Evolutionary conservation across 176 grass and related monocot species (phyloP).

Genomic region (Musa itinerans): DNA sequence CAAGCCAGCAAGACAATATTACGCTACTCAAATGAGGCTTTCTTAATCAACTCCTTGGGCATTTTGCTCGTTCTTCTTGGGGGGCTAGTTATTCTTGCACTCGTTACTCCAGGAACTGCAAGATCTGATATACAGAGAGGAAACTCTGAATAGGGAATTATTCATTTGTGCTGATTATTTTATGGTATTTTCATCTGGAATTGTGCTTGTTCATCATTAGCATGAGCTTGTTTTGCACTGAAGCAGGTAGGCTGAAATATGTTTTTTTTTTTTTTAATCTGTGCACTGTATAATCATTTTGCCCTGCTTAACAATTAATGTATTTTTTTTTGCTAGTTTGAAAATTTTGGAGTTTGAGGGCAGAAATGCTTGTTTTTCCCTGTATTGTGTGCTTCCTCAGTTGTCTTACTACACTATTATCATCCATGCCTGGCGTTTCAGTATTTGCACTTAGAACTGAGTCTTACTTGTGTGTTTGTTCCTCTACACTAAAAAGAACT

Average conservation of each 20-base stretch:
- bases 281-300: not conserved
- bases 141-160: constrained; percentile 50
- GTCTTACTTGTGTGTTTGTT: too few relatives aligned
- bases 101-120: constrained; percentile 32
- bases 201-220: not conserved
- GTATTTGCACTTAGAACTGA: too few relatives aligned
- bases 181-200: not conserved
- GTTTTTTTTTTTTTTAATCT: not conserved
- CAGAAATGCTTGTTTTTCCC: too few relatives aligned
- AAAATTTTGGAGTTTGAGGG: too few relatives aligned
- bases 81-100: constrained; percentile 57
- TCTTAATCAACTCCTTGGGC: constrained; percentile 69
- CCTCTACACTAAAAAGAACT: too few relatives aligned
- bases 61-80: constrained; percentile 52
- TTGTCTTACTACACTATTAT: too few relatives aligned
- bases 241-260: not conserved
- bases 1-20: constrained; percentile 58
- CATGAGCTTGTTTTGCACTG: not conserved
- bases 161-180: not conserved
- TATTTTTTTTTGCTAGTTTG: not conserved
- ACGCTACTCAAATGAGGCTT: constrained; percentile 65
- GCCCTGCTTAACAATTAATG: not conserved
- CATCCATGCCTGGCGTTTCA: too few relatives aligned
- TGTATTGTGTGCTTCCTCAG: too few relatives aligned
- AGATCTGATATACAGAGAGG: constrained; percentile 40